Percentiles rank a stretch among this genome's conserved stretches.
Evolutionary conservation across 345 rosid species (phyloP).

Genomic region (Camelina laxa): DNA sequence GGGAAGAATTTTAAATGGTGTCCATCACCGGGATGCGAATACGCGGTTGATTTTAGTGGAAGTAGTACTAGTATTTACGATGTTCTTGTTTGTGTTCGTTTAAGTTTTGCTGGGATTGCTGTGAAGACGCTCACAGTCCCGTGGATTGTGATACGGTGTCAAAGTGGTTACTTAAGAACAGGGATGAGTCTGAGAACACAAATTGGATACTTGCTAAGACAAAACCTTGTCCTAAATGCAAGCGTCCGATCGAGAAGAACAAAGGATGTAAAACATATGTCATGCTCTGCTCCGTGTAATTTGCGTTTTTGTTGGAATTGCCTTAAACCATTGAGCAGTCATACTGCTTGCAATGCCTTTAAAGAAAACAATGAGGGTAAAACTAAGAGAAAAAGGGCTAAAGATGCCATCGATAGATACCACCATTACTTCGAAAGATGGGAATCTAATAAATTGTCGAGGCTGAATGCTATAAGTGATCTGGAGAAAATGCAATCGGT

Average conservation of each 20-base stretch:
- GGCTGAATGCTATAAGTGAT: conserved; percentile 23
- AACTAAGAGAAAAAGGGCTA: background rate
- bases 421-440: conserved; percentile 39
- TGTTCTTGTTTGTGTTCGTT: conserved; percentile 39
- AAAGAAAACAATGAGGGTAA: background rate
- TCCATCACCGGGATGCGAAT: conserved; percentile 92
- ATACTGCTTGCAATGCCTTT: conserved; percentile 8
- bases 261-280: conserved; percentile 40
- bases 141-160: conserved; percentile 37
- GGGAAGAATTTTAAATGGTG: conserved; percentile 95
- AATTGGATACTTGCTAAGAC: conserved; percentile 39
- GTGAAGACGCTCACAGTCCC: conserved; percentile 42
- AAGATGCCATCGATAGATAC: conserved; percentile 11
- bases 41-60: conserved; percentile 45
- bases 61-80: conserved; percentile 11
- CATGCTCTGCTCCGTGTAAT: conserved; percentile 19
- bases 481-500: conserved; percentile 20
- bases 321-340: background rate
- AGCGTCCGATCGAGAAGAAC: conserved; percentile 42
- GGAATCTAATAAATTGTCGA: conserved; percentile 26
- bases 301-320: conserved; percentile 35
- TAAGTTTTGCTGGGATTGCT: conserved; percentile 39
- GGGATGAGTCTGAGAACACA: conserved; percentile 35
- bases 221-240: conserved; percentile 44
- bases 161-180: conserved; percentile 29